These are phyloP conservation scores for Leersia perrieri DNA, from an alignment of 176 grass and related monocot genomes.

Conservation along the genomic window DNA sequence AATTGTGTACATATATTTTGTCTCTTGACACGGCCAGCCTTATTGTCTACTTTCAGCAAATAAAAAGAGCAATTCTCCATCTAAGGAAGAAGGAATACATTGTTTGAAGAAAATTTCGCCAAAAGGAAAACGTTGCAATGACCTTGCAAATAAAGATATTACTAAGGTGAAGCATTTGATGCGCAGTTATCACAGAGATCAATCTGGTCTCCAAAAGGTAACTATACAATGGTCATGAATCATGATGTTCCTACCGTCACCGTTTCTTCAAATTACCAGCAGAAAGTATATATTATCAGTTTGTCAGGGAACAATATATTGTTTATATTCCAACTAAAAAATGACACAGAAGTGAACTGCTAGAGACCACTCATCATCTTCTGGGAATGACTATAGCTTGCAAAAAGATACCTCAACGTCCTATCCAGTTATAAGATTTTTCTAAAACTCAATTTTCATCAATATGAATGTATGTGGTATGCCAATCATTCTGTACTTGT, in stretches of 20 bases:
- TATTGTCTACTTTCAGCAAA: slow-evolving; percentile 9
- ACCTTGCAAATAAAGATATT: not conserved
- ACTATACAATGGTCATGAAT: not conserved
- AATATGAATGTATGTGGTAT: not conserved
- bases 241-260: not conserved
- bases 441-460: not conserved
- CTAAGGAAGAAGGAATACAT: slow-evolving; percentile 3
- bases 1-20: not conserved
- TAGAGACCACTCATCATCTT: not conserved
- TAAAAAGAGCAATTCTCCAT: not conserved
- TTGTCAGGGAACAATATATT: not conserved
- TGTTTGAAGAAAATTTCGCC: not conserved
- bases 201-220: not conserved
- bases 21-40: not conserved
- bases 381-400: not conserved
- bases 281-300: not conserved
- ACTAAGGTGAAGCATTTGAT: slow-evolving; percentile 18
- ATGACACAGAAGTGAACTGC: not conserved
- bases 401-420: not conserved
- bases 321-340: not conserved
- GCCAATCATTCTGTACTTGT: not conserved
- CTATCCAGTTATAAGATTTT: not conserved
- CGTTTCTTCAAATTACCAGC: not conserved
- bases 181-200: not conserved
- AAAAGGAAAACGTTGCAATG: not conserved